Evolutionary conservation across 2,329 filamentous ascomycete species (phyloP).

Genomic region (Aureobasidium sp.): DNA sequence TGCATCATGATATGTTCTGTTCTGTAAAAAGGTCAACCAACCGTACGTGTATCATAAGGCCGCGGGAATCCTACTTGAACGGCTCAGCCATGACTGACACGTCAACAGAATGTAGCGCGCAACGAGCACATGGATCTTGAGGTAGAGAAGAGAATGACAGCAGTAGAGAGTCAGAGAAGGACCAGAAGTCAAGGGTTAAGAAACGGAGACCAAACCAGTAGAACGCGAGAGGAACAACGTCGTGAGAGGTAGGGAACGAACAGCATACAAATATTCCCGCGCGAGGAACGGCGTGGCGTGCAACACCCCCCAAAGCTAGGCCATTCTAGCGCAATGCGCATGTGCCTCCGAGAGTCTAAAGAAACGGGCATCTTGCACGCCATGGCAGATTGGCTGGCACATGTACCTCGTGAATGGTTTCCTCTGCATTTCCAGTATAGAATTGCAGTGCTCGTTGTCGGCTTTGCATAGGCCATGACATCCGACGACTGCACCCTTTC

Average conservation of each 20-base stretch:
- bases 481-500: background rate
- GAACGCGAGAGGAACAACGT: background rate
- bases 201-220: background rate
- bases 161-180: background rate
- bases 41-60: background rate
- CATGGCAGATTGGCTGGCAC: background rate
- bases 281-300: conserved; percentile 8
- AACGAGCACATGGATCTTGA: background rate
- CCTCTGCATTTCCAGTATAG: background rate
- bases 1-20: background rate
- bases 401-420: background rate
- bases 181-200: too few species aligned
- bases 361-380: background rate
- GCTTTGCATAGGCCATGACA: background rate
- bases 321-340: background rate
- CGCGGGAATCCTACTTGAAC: conserved; percentile 1
- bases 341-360: background rate
- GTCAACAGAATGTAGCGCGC: background rate
- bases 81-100: conserved; percentile 7
- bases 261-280: background rate
- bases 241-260: background rate
- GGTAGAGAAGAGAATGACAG: background rate
- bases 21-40: background rate
- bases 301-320: conserved; percentile 1
- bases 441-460: background rate